Evolutionary conservation across 2,329 filamentous ascomycete genomes (phyloP), one percentile per base, ranked within the genome.

Genomic region (Colletotrichum gigasporum): DNA sequence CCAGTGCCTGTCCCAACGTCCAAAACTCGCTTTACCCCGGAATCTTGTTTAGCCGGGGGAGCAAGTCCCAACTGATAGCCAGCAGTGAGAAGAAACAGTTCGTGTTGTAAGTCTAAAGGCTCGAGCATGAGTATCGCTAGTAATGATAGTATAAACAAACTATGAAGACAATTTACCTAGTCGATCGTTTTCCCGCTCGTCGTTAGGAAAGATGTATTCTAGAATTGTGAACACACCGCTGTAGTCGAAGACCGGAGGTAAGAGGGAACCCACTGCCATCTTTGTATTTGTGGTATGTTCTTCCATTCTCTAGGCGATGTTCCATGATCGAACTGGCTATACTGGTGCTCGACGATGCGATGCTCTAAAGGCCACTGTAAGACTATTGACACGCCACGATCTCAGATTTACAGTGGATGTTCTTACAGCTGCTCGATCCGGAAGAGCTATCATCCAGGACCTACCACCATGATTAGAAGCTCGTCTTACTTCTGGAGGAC

Each of bases 1-100:
- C 80, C 82, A 6, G 82, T 84, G 0, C 82, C 82, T 1, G 80
- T 83, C 11, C 82, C 82, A 28, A 82, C 68, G 68, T 85, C 83
- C 1, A 85, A 72, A 5, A 79, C 72, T 3, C 71, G 73, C 4
- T 65, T 45, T 11, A 73, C 45, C 1, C 62, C 67, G 4, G 44
- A 69, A 10, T 70, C 59, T 6, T 63, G 57, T 9, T 57, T 69
- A 4, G 66, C 55, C 62, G 68, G 0, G 0, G 78, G 77, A 2
- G 69, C 69, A 0, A 71, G 47, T 12, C 67, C 73, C 0, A 78
- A 67, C 30, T 73, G 72, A 4, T 71, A 69, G 1, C 72, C 69
- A 10, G 75, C 68, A 0, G 75, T 78, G 2, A 79, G 63, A 0
- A 67, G 52, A 20, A 75, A 75, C 0, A 78, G 61, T 32, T 78